Percentiles rank a stretch among this genome's conserved stretches.
Conservation (phyloP, 75 land plant genomes). For the Azolla pinnata region DNA sequence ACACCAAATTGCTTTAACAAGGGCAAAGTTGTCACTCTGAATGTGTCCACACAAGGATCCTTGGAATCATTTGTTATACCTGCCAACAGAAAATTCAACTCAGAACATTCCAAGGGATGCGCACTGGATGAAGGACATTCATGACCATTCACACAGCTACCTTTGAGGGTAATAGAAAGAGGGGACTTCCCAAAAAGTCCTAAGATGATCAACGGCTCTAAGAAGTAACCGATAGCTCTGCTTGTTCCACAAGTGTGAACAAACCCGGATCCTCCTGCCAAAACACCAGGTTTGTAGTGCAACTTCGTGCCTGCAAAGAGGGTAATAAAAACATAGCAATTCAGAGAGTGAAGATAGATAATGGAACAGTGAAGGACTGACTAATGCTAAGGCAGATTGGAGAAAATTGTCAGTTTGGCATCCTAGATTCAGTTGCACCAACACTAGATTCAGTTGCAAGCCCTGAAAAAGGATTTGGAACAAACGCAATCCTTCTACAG, state of each 20-base stretch:
- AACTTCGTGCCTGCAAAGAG: constrained; percentile 61
- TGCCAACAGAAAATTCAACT: constrained; percentile 26
- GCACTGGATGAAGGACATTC: too few species aligned
- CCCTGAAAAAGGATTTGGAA: too few species aligned
- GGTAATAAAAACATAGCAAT: too few species aligned
- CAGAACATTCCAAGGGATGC: not conserved
- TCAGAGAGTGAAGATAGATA: too few species aligned
- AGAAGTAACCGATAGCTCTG: constrained; percentile 80
- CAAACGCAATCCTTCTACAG: too few species aligned
- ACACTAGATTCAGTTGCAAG: too few species aligned
- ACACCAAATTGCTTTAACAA: constrained; percentile 85
- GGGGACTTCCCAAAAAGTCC: constrained; percentile 85
- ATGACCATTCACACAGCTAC: too few species aligned
- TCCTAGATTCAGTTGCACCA: too few species aligned
- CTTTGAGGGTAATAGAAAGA: constrained; percentile 58
- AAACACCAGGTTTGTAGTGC: constrained; percentile 83
- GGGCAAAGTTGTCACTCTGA: constrained; percentile 58
- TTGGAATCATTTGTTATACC: constrained; percentile 89
- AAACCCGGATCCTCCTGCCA: constrained; percentile 65
- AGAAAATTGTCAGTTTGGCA: too few species aligned
- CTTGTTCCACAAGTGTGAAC: constrained; percentile 78
- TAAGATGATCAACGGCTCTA: constrained; percentile 74
- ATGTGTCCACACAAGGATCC: constrained; percentile 93
- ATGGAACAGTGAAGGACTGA: too few species aligned
- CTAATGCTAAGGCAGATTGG: too few species aligned